Conservation (phyloP, 257 asterid species). For the Nicotiana noctiflora region DNA sequence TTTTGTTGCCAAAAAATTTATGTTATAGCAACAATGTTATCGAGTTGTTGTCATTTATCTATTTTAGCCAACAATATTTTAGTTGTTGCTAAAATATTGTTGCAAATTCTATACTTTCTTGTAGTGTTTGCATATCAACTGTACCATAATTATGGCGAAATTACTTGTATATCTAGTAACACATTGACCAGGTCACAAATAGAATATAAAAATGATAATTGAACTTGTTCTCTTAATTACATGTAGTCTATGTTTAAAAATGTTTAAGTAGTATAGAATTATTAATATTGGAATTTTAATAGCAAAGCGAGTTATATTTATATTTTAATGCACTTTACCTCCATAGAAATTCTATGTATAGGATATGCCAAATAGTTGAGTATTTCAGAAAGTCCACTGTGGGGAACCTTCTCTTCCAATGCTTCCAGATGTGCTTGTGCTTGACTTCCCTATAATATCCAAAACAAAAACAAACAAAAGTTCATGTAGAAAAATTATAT, state of each 20-base stretch:
- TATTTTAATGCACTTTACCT: conserved; percentile 34
- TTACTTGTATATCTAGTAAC: not conserved
- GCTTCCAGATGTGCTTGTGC: conserved; percentile 22
- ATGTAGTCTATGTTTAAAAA: not conserved
- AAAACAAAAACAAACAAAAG: not conserved
- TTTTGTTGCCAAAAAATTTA: no score
- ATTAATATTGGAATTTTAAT: not conserved
- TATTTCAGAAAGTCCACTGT: conserved; percentile 32
- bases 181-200: not conserved
- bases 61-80: no score
- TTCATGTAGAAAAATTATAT: no score
- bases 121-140: conserved; percentile 21
- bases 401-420: conserved; percentile 28
- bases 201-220: not conserved
- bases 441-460: conserved; percentile 20
- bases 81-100: no score
- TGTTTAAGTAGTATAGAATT: not conserved
- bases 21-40: no score
- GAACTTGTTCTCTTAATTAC: not conserved
- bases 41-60: no score
- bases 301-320: not conserved
- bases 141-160: not conserved
- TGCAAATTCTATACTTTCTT: no score
- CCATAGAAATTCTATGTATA: conserved; percentile 52
- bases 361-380: conserved; percentile 53